A percentile compares a stretch with the other conserved stretches of the same genome.
Evolutionary conservation across 2,329 filamentous ascomycete species (phyloP).

Genomic region (Talaromyces atroroseus): DNA sequence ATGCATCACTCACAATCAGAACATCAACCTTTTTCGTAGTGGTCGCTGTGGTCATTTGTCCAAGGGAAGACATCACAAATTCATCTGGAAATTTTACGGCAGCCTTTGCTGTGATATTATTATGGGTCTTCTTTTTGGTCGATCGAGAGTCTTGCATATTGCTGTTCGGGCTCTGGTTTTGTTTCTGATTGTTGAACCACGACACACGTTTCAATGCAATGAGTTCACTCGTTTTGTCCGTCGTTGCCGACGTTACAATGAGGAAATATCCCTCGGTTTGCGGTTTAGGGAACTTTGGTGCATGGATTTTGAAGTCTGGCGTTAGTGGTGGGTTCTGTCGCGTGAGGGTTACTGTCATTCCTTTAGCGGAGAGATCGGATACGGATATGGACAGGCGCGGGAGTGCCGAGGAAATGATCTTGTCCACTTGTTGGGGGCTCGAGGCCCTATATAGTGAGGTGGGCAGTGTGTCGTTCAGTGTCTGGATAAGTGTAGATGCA

Average conservation of each 20-base stretch:
- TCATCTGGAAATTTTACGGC: slow-evolving; percentile 33
- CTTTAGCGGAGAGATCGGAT: slow-evolving; percentile 55
- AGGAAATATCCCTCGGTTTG: slow-evolving; percentile 94
- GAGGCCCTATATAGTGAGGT: not conserved
- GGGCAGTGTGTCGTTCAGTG: slow-evolving; percentile 33
- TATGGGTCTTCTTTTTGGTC: slow-evolving; percentile 15
- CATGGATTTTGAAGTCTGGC: slow-evolving; percentile 69
- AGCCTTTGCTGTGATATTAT: slow-evolving; percentile 19
- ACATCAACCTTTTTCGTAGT: slow-evolving; percentile 62
- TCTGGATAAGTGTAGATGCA: slow-evolving; percentile 23
- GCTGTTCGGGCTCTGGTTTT: slow-evolving; percentile 7
- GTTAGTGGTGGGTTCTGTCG: slow-evolving; percentile 63
- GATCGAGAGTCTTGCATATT: slow-evolving; percentile 2
- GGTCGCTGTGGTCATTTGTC: slow-evolving; percentile 16
- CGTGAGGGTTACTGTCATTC: slow-evolving; percentile 53
- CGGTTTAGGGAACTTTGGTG: slow-evolving; percentile 85
- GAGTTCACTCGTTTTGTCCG: slow-evolving; percentile 54
- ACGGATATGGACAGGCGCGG: slow-evolving; percentile 64
- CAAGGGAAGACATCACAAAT: slow-evolving; percentile 1
- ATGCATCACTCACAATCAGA: slow-evolving; percentile 77
- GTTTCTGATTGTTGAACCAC: slow-evolving; percentile 52
- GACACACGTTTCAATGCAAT: slow-evolving; percentile 79
- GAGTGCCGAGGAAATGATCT: slow-evolving; percentile 59
- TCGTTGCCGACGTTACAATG: slow-evolving; percentile 52
- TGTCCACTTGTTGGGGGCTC: slow-evolving; percentile 10